Evolutionary conservation across 1,139 yeast species (phyloP), one percentile per base, ranked within the genome.

Genomic region (Yamadazyma mexicana): DNA sequence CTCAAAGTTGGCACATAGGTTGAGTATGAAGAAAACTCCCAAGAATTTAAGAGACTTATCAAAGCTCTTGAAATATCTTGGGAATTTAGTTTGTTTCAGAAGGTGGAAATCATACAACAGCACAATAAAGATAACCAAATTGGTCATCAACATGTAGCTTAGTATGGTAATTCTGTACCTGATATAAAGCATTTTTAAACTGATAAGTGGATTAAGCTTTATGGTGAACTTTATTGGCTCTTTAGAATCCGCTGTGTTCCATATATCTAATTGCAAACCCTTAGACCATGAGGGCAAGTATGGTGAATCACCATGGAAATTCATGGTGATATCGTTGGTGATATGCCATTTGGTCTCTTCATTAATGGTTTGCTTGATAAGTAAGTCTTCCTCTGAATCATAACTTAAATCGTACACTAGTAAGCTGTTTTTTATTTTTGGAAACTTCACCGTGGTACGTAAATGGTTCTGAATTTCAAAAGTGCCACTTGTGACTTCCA

Each of bases 301-400:
- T 1, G 96, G 96, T 0, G 95, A 83, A 22, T 82, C 73, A n/a
- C 87, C 87, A 55, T 87, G 94, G 66, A 55, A 49, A 66, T 61
- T 56, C 31, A 16, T 45, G 40, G 33, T 59, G 51, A 8, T 55
- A 4, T 64, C 59, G 1, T 78, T 50, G 39, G 80, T 69, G 5
- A 82, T 59, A 51, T 81, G 84, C 87, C 92, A 87, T 59, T 87
- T 88, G 0, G 87, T 75, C 57, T 89, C 96, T 50, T 79, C 81
- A n/a, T 70, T 66, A 2, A 79, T 66, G 63, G 77, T 75, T 58
- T 88, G 96, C 40, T 88, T 72, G 3, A 86, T 59, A 28, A 87
- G 68, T 0, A 95, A 84, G n/a, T 75, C 61, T 8, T 35, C 32
- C 5, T 20, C 17, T 1, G 29, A n/a, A 10, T 28, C 32, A 23